Evolutionary conservation across 2,329 filamentous ascomycete genomes (phyloP).

Genomic region (Aureobasidium leucospermi): DNA sequence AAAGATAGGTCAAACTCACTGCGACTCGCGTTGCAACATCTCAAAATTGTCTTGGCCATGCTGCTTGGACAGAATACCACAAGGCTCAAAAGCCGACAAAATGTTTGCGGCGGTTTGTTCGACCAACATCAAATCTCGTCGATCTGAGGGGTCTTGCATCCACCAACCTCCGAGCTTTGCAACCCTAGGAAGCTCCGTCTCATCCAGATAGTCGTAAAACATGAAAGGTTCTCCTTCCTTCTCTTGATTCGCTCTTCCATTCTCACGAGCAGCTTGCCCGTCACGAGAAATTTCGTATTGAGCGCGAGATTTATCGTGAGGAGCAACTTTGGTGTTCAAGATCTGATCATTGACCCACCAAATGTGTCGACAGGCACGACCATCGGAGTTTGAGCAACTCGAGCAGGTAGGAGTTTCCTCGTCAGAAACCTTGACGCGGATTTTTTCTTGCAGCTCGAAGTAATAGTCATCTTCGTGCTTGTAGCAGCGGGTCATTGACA

Average conservation of each 20-base stretch:
- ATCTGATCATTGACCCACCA: constrained; percentile 3
- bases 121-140: not conserved
- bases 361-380: constrained; percentile 1
- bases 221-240: not conserved
- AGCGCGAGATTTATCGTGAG: not conserved
- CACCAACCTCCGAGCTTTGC: not conserved
- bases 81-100: not conserved
- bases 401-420: not conserved
- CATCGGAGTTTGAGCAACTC: not conserved
- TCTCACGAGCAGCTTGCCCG: not conserved
- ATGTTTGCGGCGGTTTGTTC: not conserved
- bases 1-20: not conserved
- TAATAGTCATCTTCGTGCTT: not conserved
- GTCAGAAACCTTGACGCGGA: not conserved
- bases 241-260: not conserved
- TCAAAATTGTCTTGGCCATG: not conserved
- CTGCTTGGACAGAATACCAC: not conserved
- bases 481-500: constrained; percentile 3
- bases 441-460: constrained; percentile 3
- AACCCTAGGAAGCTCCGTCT: not conserved
- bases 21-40: not conserved
- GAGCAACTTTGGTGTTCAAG: not conserved
- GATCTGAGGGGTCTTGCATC: not conserved
- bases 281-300: not conserved
- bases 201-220: not conserved